phyloP scores from a whole-genome alignment of 305 asterid genomes.

The Fraxinus ornus region DNA sequence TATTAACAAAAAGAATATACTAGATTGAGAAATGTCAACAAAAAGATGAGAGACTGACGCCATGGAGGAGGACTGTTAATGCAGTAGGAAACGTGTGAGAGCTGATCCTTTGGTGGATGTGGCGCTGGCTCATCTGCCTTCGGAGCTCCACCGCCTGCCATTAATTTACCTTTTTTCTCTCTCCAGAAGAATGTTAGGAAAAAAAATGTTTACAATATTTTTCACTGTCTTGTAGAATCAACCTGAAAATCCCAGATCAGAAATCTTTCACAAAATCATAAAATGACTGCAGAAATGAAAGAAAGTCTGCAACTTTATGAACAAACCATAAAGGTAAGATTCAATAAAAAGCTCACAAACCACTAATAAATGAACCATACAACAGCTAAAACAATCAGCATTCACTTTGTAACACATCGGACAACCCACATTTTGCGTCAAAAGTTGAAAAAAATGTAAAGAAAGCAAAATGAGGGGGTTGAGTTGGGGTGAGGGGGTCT shows the following conservation, averaged over 20 bases:
- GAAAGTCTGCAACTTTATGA: slow-evolving; percentile 23
- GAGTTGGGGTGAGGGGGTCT: neutral
- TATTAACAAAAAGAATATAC: neutral
- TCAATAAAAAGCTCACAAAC: slow-evolving; percentile 8
- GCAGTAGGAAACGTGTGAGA: slow-evolving; percentile 63
- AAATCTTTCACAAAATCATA: slow-evolving; percentile 18
- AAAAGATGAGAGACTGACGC: slow-evolving; percentile 44
- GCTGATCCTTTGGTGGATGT: slow-evolving; percentile 73
- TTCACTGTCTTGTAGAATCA: slow-evolving; percentile 29
- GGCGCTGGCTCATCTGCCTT: slow-evolving; percentile 60
- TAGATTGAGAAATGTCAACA: slow-evolving; percentile 1
- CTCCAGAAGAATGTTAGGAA: slow-evolving; percentile 6
- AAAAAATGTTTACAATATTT: slow-evolving; percentile 21
- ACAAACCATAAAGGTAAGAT: slow-evolving; percentile 34
- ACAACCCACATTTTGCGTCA: slow-evolving; percentile 22
- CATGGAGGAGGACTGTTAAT: slow-evolving; percentile 74
- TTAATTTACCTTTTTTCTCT: slow-evolving; percentile 26
- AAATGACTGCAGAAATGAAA: slow-evolving; percentile 20
- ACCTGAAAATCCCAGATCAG: slow-evolving; percentile 51
- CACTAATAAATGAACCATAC: neutral
- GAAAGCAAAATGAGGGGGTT: neutral
- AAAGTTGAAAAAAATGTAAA: slow-evolving; percentile 8
- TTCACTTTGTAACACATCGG: slow-evolving; percentile 9
- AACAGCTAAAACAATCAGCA: slow-evolving; percentile 11
- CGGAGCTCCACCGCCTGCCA: slow-evolving; percentile 41